Evolutionary conservation across 768 basidiomycete genomes (phyloP).

Genomic region (Crassisporium funariophilum): DNA sequence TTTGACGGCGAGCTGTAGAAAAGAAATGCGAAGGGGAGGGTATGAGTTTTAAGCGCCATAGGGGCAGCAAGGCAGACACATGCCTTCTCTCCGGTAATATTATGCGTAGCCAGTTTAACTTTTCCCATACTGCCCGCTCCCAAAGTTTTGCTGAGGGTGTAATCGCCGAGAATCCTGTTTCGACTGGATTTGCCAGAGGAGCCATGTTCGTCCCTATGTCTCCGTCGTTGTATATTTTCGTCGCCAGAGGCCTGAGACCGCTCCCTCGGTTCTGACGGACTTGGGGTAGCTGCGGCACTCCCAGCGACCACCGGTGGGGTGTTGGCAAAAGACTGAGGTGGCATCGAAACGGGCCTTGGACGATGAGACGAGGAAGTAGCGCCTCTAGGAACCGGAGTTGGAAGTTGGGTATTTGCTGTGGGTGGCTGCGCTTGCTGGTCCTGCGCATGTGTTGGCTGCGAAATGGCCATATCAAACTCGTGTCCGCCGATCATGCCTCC

Average conservation of each 20-base stretch:
- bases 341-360: conserved; percentile 75
- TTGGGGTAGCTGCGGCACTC: conserved; percentile 21
- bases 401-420: conserved; percentile 21
- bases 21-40: no score
- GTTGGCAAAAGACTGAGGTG: conserved; percentile 54
- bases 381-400: conserved; percentile 30
- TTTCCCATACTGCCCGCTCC: conserved; percentile 99
- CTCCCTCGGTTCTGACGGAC: conserved; percentile 35
- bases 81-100: conserved; percentile 90
- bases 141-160: conserved; percentile 94
- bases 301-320: conserved; percentile 11
- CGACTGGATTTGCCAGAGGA: conserved; percentile 35
- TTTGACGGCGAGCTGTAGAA: conserved; percentile 89
- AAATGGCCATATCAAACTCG: conserved; percentile 67
- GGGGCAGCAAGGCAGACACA: conserved; percentile 27
- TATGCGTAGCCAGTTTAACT: conserved; percentile 94
- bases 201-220: conserved; percentile 32
- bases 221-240: conserved; percentile 31
- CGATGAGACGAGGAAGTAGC: conserved; percentile 39
- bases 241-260: conserved; percentile 30
- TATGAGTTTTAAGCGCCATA: conserved; percentile 9
- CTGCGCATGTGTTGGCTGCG: conserved; percentile 36
- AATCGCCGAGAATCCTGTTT: conserved; percentile 83
- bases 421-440: conserved; percentile 23
- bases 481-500: conserved; percentile 56